Base-by-base conservation (phyloP, 2,329 filamentous ascomycete species). In the Phialophora chinensis region DNA sequence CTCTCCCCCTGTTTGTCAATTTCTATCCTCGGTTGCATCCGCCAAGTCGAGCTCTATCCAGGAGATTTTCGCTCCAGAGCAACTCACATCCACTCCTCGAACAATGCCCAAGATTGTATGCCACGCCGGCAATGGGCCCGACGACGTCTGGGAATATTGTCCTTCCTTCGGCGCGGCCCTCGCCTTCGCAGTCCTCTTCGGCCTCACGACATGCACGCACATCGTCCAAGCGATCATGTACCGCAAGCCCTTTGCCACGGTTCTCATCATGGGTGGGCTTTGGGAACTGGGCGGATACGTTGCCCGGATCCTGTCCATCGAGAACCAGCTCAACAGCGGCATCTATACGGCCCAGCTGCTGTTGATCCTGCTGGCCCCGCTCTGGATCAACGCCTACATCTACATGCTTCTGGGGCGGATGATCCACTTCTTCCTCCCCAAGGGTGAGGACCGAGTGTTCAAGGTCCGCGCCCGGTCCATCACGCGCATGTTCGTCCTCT, bases 331-430 rank as follows among this genome's bases (percentile, higher is more conserved):
- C n/a, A 63, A 52, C 38, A 47, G 29, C 49, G 64, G 58, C 10
- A 33, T 69, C 50, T 67, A 76, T 1, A 78, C 75, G 11, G 63
- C 72, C 1, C 77, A 77, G 11, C 77, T 77, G 3, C 72, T 85
- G 4, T 72, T 85, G 5, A 78, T 85, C 44, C 73, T 85, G 1
- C 74, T 83, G 4, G 79, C 80, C 0, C 78, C 78, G 2, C 72
- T 82, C 0, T 78, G 81, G 80, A 78, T 84, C n/a, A 83, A 83
- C 65, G 81, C 81, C 1, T 84, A 80, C 66, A 77, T 78, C 29
- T 83, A 82, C 72, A 82, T 83, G 79, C 74, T 79, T 3, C 74
- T 84, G 14, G 81, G 77, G 2, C 77, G 81, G 1, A 81, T 83
- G 79, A 77, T 82, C 38, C 38, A 44, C 38, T 44, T 44, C 38